Conservation (phyloP, 2,329 filamentous ascomycete species). For the Aspergillus intermedius region DNA sequence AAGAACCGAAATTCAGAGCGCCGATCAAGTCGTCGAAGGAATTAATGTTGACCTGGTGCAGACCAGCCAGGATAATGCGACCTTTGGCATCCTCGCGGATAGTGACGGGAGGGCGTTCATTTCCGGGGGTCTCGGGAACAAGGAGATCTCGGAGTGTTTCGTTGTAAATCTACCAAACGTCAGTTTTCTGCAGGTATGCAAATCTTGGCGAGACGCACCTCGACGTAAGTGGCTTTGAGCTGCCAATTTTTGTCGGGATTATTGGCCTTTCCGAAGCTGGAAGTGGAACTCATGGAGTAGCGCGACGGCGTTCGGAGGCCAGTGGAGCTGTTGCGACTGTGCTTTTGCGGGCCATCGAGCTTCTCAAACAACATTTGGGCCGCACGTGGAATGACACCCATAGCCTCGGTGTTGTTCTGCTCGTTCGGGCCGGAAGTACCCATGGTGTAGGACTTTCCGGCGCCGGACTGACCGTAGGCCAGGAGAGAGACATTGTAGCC, state of each 20-base stretch:
- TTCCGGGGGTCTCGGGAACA: constrained; percentile 63
- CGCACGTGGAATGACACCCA: constrained; percentile 96
- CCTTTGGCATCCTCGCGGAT: constrained; percentile 94
- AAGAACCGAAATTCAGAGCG: constrained; percentile 84
- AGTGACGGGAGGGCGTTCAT: constrained; percentile 71
- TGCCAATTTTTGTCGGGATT: constrained; percentile 71
- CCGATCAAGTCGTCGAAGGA: constrained; percentile 86
- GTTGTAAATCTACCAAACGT: constrained; percentile 72
- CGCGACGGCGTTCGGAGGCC: constrained; percentile 73
- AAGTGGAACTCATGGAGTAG: constrained; percentile 60
- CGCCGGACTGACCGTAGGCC: constrained; percentile 94
- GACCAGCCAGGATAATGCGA: constrained; percentile 85
- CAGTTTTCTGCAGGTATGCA: not conserved
- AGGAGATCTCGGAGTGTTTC: constrained; percentile 89
- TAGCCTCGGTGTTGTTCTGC: constrained; percentile 61
- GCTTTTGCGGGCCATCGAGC: constrained; percentile 55
- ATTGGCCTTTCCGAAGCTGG: constrained; percentile 38
- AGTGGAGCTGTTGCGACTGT: constrained; percentile 61
- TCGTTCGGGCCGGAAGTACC: constrained; percentile 83
- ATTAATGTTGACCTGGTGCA: constrained; percentile 81
- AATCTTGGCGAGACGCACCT: constrained; percentile 41
- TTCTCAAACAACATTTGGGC: constrained; percentile 82
- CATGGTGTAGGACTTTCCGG: constrained; percentile 98
- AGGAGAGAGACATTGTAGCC: constrained; percentile 98
- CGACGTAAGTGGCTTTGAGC: constrained; percentile 85